Base-by-base conservation (phyloP, 2,329 filamentous ascomycete species). In the Phialemonium atrogriseum region DNA sequence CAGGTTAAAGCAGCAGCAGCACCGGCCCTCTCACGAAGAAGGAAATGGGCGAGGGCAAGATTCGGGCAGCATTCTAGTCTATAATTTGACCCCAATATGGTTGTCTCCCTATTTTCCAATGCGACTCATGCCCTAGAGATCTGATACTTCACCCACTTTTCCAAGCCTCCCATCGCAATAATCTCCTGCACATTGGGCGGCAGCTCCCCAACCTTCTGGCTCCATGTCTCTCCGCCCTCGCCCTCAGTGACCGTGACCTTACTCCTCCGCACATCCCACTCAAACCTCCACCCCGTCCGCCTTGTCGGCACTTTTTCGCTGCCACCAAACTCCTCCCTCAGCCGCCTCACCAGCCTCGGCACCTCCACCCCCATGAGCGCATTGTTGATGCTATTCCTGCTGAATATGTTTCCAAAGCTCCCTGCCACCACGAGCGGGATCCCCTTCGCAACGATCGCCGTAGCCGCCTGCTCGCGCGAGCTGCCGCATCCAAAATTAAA, bases 401-500 rank as follows among this genome's bases (percentile, higher is more conserved):
- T 24, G 22, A 10, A 12, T 8, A 22, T 5, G 22, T 12, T 12
- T 24, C 13, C 11, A 24, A 10, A 24, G 58, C 78, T 87, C 28
- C 82, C 84, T 0, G 82, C 22, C 11, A 24, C 8, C 9, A 24
- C 11, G 22, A 24, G 22, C 9, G 4, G 9, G 22, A 5, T 5
- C 44, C 80, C 58, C 58, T 80, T 85, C 11, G 86, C 85, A 1
- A 94, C 65, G 34, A 94, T 81, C 1, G 87, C 81, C 0, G 89
- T 95, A 0, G 88, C 88, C 5, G 86, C 86, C 55, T 94, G 85
- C 55, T 95, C 88, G 33, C 88, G 66, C 1, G 78, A 86, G 35
- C 67, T 76, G 12, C 87, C 87, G 43, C 79, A 86, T 28, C 89
- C 89, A 50, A 95, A 94, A 64, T 93, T 94, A 64, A 79, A 91